A percentile compares a stretch with the other conserved stretches of the same genome.
Evolutionary conservation across 2,329 filamentous ascomycete species (phyloP).

Genomic region (Arthrobotrys pseudoclavata): DNA sequence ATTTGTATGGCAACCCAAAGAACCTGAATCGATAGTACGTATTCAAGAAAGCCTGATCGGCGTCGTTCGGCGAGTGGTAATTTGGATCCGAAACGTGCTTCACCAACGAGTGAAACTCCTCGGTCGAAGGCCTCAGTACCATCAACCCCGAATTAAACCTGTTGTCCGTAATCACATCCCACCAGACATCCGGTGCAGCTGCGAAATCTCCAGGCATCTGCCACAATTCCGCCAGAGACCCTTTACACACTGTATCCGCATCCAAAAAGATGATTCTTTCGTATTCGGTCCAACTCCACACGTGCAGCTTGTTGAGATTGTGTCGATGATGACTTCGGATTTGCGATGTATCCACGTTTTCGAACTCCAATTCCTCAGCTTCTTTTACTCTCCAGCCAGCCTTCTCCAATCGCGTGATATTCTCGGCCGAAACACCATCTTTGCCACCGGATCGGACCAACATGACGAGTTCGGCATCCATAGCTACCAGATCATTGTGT

Average conservation of each 20-base stretch:
- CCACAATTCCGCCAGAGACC: constrained; percentile 63
- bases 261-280: constrained; percentile 64
- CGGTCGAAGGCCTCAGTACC: constrained; percentile 62
- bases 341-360: constrained; percentile 62
- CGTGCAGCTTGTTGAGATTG: constrained; percentile 64
- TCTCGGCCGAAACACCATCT: constrained; percentile 62
- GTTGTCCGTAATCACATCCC: constrained; percentile 63
- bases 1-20: constrained; percentile 64
- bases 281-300: constrained; percentile 64
- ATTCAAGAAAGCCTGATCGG: constrained; percentile 64
- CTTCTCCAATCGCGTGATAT: constrained; percentile 62
- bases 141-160: constrained; percentile 64
- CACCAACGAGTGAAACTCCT: constrained; percentile 63
- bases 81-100: constrained; percentile 63
- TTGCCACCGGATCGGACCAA: constrained; percentile 62
- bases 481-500: constrained; percentile 63
- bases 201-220: constrained; percentile 64
- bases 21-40: constrained; percentile 63
- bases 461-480: constrained; percentile 63
- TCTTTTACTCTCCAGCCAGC: constrained; percentile 63
- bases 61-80: constrained; percentile 63
- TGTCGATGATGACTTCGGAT: constrained; percentile 63
- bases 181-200: constrained; percentile 64
- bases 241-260: constrained; percentile 64
- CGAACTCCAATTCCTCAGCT: constrained; percentile 63